Evolutionary conservation across 2,329 filamentous ascomycete genomes (phyloP).

Genomic region (Aureobasidium namibiae): DNA sequence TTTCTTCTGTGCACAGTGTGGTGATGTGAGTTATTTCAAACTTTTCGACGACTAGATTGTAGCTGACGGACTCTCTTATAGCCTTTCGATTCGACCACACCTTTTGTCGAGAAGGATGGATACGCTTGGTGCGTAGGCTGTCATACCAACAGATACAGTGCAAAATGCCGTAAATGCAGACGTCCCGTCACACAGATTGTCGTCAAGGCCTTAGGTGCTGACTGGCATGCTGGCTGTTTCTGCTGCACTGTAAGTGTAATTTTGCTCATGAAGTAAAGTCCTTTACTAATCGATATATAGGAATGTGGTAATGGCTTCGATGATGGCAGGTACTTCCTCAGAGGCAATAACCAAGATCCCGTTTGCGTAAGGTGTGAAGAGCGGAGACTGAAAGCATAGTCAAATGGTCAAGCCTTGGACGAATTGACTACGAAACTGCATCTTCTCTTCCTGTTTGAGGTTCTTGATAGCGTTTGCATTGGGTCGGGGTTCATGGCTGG

Average conservation of each 20-base stretch:
- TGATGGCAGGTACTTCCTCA: conserved; percentile 56
- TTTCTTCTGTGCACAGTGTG: conserved; percentile 98
- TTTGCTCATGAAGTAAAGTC: not conserved
- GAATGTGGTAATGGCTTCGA: conserved; percentile 54
- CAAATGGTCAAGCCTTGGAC: not conserved
- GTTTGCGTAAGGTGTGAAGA: conserved; percentile 57
- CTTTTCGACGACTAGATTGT: too few relatives aligned
- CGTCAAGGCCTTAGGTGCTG: conserved; percentile 75
- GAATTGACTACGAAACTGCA: not conserved
- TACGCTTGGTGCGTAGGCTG: conserved; percentile 95
- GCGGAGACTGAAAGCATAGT: conserved; percentile 50
- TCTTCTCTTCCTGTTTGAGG: not conserved
- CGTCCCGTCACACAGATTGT: conserved; percentile 83
- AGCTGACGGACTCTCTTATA: conserved; percentile 22
- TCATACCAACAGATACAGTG: conserved; percentile 82
- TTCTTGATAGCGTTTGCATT: conserved; percentile 2
- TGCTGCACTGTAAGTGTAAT: conserved; percentile 53
- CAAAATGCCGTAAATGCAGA: conserved; percentile 80
- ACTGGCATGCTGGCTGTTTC: conserved; percentile 94
- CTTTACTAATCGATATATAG: conserved; percentile 28
- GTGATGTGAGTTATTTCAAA: conserved; percentile 55
- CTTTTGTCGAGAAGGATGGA: conserved; percentile 95
- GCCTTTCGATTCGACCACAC: conserved; percentile 54
- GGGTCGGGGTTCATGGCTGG: not conserved
- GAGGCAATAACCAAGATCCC: conserved; percentile 49